phyloP scores from a whole-genome alignment of 345 rosid genomes.

The Hibiscus syriacus region DNA sequence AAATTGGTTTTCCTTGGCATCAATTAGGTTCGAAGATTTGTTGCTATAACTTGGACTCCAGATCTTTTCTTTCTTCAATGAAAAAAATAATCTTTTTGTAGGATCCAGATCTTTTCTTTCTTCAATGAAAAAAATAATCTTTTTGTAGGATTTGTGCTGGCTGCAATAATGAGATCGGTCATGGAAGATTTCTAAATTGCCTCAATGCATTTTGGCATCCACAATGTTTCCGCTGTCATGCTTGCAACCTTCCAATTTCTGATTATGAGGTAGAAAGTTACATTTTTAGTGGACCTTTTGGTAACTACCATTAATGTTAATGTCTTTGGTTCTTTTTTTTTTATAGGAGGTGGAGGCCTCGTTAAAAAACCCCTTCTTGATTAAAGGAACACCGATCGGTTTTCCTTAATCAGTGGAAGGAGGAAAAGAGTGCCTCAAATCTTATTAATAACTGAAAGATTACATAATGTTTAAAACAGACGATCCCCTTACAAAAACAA shows the following conservation, averaged over 20 bases:
- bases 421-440: too few relatives aligned
- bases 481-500: too few relatives aligned
- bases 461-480: too few relatives aligned
- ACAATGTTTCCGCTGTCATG: conserved; percentile 78
- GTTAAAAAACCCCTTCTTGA: too few relatives aligned
- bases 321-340: neutral
- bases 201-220: conserved; percentile 89
- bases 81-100: too few relatives aligned
- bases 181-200: conserved; percentile 79
- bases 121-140: neutral
- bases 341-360: too few relatives aligned
- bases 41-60: neutral
- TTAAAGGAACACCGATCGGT: too few relatives aligned
- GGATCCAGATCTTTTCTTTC: conserved; percentile 40
- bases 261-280: conserved; percentile 69
- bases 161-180: conserved; percentile 82
- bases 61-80: too few relatives aligned
- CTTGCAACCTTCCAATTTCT: conserved; percentile 72
- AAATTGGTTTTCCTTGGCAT: neutral
- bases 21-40: neutral
- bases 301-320: conserved; percentile 3
- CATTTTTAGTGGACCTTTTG: neutral
- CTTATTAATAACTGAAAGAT: too few relatives aligned
- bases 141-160: conserved; percentile 84
- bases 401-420: too few relatives aligned